Base-by-base conservation (phyloP, 352 stramenopile genomes). In the Sclerospora graminicola region DNA sequence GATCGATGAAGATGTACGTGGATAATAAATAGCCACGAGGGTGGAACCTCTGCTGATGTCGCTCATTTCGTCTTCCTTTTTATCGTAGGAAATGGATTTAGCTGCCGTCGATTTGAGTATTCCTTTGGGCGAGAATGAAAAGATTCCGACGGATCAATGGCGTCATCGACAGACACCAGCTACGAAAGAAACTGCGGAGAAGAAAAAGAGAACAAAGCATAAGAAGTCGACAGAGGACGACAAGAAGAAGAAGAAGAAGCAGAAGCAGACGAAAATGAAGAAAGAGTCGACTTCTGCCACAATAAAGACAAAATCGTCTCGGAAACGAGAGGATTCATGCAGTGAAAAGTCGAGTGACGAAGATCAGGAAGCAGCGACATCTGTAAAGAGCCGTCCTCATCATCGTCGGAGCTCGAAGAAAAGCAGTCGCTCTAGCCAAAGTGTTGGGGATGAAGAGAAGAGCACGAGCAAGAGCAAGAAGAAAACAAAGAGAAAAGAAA, bases 141-240 rank as follows among this genome's bases (percentile, higher is more conserved):
- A 71, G 51, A 79, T 89, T 48, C 76, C 74, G 3, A 83, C 91
- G 27, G 60, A 82, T 13, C 76, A 89, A 31, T 82, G 94, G 68
- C 85, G 66, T 55, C 74, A 88, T 55, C 70, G 72, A 13, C 62
- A 84, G 44, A 67, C 65, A 8, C 40, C 46, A 1, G 47, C 49
- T 13, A 29, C 38, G 3, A 84, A 60, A 13, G 45, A 81, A 49
- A 66, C 57, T 8, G 67, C 69, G 6, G 74, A 74, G 42, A 91
- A 86, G 50, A 78, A 72, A 49, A 81, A 61, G 38, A 66, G 36
- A 45, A 61, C 47, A 21, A 75, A 66, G 45, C 45, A 63, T 41
- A 84, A 80, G 24, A 69, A 74, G 32, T 42, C 53, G 24, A 67
- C 60, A 14, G 40, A 60, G 15, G 54, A 54, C 20, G 61, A 74